Conservation (phyloP, 495 filamentous ascomycete species). For the Letharia lupina region DNA sequence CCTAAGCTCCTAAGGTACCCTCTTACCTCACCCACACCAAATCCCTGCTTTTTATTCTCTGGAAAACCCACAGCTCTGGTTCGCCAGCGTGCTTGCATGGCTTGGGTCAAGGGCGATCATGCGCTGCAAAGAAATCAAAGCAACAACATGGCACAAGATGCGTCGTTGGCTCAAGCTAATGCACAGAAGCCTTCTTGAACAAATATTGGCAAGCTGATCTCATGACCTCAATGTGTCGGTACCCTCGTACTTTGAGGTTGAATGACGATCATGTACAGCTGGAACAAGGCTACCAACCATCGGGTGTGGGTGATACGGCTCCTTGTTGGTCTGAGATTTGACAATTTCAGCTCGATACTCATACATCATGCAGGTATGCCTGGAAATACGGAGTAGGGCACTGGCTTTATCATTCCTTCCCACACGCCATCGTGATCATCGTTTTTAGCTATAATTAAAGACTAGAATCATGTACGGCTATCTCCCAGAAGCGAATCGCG, state of each 20-base stretch:
- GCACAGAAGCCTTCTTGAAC: neutral
- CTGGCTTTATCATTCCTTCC: neutral
- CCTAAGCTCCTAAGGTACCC: too few species aligned
- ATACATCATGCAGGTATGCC: slow-evolving; percentile 12
- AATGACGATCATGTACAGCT: neutral
- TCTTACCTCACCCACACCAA: neutral
- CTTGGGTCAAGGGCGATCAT: neutral
- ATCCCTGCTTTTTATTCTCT: too few species aligned
- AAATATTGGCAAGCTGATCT: neutral
- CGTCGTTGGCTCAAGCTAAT: slow-evolving; percentile 4
- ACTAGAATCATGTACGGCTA: slow-evolving; percentile 2
- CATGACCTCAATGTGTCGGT: neutral
- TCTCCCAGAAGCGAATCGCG: slow-evolving; percentile 41
- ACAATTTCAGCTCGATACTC: neutral
- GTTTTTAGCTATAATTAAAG: too few species aligned
- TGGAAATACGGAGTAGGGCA: neutral
- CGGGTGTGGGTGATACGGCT: neutral
- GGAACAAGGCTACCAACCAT: neutral
- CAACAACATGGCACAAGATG: neutral
- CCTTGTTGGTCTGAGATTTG: neutral
- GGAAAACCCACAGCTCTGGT: neutral
- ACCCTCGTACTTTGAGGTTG: neutral
- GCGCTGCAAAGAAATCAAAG: neutral
- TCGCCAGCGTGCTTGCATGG: neutral
- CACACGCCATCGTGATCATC: neutral